phyloP scores from a whole-genome alignment of 768 basidiomycete genomes.

The Termitomyces sp. region DNA sequence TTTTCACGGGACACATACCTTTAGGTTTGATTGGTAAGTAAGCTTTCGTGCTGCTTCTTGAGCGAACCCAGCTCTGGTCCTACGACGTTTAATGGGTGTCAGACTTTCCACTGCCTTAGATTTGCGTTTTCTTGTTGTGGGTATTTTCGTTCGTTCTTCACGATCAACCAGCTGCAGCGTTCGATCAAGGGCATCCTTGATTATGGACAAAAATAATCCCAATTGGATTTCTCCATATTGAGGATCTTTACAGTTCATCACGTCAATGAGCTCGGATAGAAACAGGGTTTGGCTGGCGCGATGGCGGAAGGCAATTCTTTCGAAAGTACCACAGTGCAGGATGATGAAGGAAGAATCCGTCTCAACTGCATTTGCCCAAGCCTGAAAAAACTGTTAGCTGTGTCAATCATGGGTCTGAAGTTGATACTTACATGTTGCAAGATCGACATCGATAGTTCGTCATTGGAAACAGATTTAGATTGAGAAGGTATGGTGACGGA shows the following conservation, averaged over 20 bases:
- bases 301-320: slow-evolving; percentile 5
- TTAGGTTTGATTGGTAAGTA: background rate
- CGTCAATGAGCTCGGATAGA: background rate
- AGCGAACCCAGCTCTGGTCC: background rate
- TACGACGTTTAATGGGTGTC: background rate
- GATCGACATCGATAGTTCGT: background rate
- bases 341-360: slow-evolving; percentile 3
- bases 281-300: slow-evolving; percentile 6
- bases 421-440: background rate
- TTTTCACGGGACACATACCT: background rate
- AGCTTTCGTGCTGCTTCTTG: background rate
- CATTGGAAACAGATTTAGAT: background rate
- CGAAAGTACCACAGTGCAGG: background rate
- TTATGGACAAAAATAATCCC: background rate
- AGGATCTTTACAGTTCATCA: background rate
- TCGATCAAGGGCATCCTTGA: background rate
- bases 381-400: background rate
- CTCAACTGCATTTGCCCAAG: slow-evolving; percentile 6
- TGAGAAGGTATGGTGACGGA: background rate
- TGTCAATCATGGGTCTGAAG: background rate
- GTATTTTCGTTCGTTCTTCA: background rate
- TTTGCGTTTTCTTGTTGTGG: background rate
- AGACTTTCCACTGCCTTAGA: background rate
- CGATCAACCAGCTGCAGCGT: background rate
- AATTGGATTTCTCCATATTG: background rate